Base-by-base conservation (phyloP, 2,329 filamentous ascomycete genomes). In the Tolypocladium ophioglossoides region DNA sequence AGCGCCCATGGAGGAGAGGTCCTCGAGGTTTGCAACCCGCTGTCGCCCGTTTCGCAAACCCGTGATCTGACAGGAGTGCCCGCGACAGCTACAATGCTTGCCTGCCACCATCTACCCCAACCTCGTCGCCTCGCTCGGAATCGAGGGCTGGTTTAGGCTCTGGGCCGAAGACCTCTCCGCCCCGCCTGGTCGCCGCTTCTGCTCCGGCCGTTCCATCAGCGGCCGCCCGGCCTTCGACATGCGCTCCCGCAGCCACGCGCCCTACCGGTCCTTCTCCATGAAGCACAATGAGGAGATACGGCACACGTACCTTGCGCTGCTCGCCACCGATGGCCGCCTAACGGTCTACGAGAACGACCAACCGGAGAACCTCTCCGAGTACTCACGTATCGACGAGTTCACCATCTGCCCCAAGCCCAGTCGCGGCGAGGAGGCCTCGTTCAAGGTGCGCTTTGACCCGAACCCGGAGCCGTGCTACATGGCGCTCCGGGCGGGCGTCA, bases 151-250 rank as follows among this genome's bases (percentile, higher is more conserved):
- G 68, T 90, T 95, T 75, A 89, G 91, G 67, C 78, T 97, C 59
- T 97, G 92, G 92, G 86, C 88, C 57, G 92, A 96, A 72, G 90
- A 96, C 70, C 84, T 87, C 18, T 87, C 85, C 1, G 87, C 94
- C 50, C 79, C 87, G 1, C 84, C 86, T 0, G 90, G 91, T 35
- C 83, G 87, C 35, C 85, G 91, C 52, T 97, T 96, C 76, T 89
- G 85, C 66, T 78, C 72, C 74, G 69, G 68, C 18, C 88, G 76
- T 18, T 66, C 70, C 41, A 71, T 71, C 37, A 69, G 66, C 52
- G 72, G 75, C 48, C 78, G 75, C 46, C 75, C 78, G 3, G 77
- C 78, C 12, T 82, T 79, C 51, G 80, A 83, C 61, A 78, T 76
- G 37, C 73, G 78, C 52, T 80, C 74, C n/a, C n/a, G n/a, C 73